Percentiles rank a stretch among this genome's conserved stretches.
These are phyloP conservation scores for Botryotinia calthae DNA, from an alignment of 2,329 filamentous ascomycete species.

Conservation along the genomic window DNA sequence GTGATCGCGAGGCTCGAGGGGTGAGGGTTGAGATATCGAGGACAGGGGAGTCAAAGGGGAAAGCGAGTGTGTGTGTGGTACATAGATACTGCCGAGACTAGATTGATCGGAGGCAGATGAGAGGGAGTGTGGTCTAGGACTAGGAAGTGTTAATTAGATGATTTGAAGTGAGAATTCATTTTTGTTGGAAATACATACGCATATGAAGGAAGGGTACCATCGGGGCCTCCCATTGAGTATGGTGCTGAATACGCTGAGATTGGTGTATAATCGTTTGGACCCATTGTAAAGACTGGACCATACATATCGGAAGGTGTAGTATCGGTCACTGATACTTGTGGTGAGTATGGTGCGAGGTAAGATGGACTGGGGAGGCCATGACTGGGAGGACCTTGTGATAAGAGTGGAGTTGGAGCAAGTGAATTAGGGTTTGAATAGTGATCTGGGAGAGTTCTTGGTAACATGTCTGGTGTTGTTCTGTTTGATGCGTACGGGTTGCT, in stretches of 20 bases:
- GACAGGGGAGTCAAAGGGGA: constrained; percentile 4
- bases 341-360: constrained; percentile 36
- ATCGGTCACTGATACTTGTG: constrained; percentile 29
- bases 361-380: constrained; percentile 32
- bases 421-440: constrained; percentile 33
- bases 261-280: constrained; percentile 33
- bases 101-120: constrained; percentile 36
- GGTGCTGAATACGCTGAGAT: constrained; percentile 33
- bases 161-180: neutral
- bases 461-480: constrained; percentile 36
- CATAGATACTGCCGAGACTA: constrained; percentile 26
- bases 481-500: constrained; percentile 38
- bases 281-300: constrained; percentile 36
- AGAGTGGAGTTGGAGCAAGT: constrained; percentile 37
- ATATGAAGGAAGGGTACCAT: constrained; percentile 32
- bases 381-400: constrained; percentile 32
- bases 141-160: constrained; percentile 20
- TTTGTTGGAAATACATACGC: constrained; percentile 24
- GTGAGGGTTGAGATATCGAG: constrained; percentile 6
- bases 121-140: constrained; percentile 34
- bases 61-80: constrained; percentile 27
- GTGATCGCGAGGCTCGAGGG: constrained; percentile 39
- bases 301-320: constrained; percentile 35
- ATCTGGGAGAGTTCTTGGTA: constrained; percentile 34
- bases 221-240: constrained; percentile 30